phyloP scores from a whole-genome alignment of 495 filamentous ascomycete genomes.

The Acidomyces sp. region DNA sequence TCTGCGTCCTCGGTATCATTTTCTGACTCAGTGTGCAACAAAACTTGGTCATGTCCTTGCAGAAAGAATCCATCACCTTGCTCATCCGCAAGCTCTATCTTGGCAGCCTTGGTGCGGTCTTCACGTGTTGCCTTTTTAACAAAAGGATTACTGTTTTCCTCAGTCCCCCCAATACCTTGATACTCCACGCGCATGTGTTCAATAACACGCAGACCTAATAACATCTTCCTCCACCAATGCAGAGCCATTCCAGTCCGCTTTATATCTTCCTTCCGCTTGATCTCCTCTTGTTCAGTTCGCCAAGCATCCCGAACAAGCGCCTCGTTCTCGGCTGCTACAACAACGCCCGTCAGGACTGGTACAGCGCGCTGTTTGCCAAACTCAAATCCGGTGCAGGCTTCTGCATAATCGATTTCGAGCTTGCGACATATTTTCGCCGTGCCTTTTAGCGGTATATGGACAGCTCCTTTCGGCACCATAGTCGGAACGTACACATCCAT shows the following conservation, averaged over 20 bases:
- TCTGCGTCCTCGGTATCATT: background rate
- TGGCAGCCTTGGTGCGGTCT: background rate
- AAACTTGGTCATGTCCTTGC: constrained; percentile 18
- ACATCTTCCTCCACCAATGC: constrained; percentile 70
- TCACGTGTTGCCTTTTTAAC: constrained; percentile 10
- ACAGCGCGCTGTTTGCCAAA: constrained; percentile 89
- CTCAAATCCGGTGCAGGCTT: constrained; percentile 93
- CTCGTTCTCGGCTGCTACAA: constrained; percentile 69
- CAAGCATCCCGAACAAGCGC: constrained; percentile 67
- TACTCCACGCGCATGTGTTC: constrained; percentile 71
- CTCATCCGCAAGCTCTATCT: constrained; percentile 5
- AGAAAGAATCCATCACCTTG: constrained; percentile 20
- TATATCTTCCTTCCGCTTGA: constrained; percentile 61
- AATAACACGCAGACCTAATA: constrained; percentile 71
- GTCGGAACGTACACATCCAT: constrained; percentile 89
- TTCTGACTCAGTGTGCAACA: background rate
- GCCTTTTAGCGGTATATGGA: constrained; percentile 68
- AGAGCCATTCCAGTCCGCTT: constrained; percentile 67
- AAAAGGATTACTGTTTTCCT: constrained; percentile 37
- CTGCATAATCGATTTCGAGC: constrained; percentile 77
- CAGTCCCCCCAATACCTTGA: constrained; percentile 23
- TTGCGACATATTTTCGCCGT: constrained; percentile 68
- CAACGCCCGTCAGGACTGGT: constrained; percentile 79
- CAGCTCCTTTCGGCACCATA: constrained; percentile 77
- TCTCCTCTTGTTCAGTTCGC: constrained; percentile 63